Evolutionary conservation across 2,329 filamentous ascomycete species (phyloP).

Genomic region (Aureobasidium melanogenum): DNA sequence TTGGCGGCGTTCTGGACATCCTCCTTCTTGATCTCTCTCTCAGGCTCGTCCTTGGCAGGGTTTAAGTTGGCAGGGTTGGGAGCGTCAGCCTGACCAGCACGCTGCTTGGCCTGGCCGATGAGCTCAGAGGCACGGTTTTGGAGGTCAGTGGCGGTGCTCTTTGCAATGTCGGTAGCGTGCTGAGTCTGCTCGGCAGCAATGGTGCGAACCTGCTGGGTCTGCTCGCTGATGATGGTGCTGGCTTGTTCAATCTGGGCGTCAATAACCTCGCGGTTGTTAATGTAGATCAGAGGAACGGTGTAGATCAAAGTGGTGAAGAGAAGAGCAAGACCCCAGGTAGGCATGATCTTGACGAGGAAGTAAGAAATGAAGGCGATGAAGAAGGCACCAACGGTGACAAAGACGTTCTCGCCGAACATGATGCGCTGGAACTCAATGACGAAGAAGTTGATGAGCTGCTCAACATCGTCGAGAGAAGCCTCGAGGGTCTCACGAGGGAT

Average conservation of each 20-base stretch:
- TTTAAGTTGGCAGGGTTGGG: slow-evolving; percentile 16
- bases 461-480: slow-evolving; percentile 51
- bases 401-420: slow-evolving; percentile 57
- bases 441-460: slow-evolving; percentile 60
- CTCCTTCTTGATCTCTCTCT: slow-evolving; percentile 14
- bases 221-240: slow-evolving; percentile 45
- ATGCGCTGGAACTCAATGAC: slow-evolving; percentile 60
- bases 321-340: slow-evolving; percentile 55
- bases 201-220: slow-evolving; percentile 51
- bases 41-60: slow-evolving; percentile 13
- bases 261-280: slow-evolving; percentile 56
- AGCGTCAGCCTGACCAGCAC: slow-evolving; percentile 18
- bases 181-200: slow-evolving; percentile 52
- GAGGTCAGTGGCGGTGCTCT: slow-evolving; percentile 52
- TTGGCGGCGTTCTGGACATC: slow-evolving; percentile 18
- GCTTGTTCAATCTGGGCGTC: slow-evolving; percentile 50
- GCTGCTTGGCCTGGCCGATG: slow-evolving; percentile 32
- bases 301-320: slow-evolving; percentile 49
- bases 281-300: slow-evolving; percentile 53
- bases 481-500: slow-evolving; percentile 56
- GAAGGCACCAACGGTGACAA: slow-evolving; percentile 52
- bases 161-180: slow-evolving; percentile 49
- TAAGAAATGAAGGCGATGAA: slow-evolving; percentile 50
- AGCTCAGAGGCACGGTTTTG: slow-evolving; percentile 51
- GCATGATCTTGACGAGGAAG: slow-evolving; percentile 57